phyloP scores from a whole-genome alignment of 495 filamentous ascomycete species.

The Cercophora scortea region DNA sequence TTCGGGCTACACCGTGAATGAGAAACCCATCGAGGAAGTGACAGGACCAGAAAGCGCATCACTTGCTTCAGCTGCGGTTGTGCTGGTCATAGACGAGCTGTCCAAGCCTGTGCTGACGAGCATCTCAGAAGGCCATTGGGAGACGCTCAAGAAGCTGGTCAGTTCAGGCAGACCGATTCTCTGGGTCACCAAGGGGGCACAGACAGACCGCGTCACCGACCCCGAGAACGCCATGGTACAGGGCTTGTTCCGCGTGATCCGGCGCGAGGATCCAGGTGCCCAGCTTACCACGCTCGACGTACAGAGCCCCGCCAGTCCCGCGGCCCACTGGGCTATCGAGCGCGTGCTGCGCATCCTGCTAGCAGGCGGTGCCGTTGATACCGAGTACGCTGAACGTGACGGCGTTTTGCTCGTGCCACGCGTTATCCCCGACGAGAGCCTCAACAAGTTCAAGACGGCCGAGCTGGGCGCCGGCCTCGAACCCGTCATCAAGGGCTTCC shows the following conservation, averaged over 20 bases:
- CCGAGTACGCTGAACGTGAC: slow-evolving; percentile 24
- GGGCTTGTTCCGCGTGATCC: slow-evolving; percentile 22
- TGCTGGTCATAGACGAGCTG: slow-evolving; percentile 11
- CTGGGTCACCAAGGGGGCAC: slow-evolving; percentile 30
- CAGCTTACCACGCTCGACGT: slow-evolving; percentile 29
- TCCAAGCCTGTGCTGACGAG: slow-evolving; percentile 6
- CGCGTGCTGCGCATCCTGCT: background rate
- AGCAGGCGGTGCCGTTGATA: background rate
- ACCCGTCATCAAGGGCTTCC: background rate
- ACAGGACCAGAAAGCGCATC: too few relatives aligned
- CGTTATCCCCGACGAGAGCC: slow-evolving; percentile 10
- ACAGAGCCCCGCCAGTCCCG: slow-evolving; percentile 6
- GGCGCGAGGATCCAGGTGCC: slow-evolving; percentile 20
- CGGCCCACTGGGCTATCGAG: slow-evolving; percentile 4
- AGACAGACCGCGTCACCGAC: slow-evolving; percentile 20
- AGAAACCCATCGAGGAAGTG: too few relatives aligned
- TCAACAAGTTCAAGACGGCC: slow-evolving; percentile 10
- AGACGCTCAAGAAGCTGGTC: slow-evolving; percentile 14
- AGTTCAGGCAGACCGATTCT: slow-evolving; percentile 9
- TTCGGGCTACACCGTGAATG: too few relatives aligned
- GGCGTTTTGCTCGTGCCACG: slow-evolving; percentile 24
- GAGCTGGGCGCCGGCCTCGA: background rate
- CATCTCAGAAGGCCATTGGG: slow-evolving; percentile 11
- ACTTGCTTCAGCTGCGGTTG: too few relatives aligned
- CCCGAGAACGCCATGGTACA: slow-evolving; percentile 23